phyloP scores from a whole-genome alignment of 2,329 filamentous ascomycete species.

The Colletotrichum endophyticum region DNA sequence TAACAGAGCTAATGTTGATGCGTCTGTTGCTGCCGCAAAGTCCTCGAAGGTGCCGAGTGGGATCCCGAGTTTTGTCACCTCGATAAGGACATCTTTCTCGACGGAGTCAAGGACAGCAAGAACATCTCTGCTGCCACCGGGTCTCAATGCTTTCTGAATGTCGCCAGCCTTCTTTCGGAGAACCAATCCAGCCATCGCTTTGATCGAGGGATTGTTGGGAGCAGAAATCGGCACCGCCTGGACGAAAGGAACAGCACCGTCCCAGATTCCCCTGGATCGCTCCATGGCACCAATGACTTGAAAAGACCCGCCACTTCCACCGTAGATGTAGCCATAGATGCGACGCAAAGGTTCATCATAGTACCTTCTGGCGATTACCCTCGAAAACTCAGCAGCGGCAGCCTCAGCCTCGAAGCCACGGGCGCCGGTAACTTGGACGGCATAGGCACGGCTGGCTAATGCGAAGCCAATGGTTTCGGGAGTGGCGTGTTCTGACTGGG shows the following conservation, averaged over 20 bases:
- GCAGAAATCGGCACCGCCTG: conserved; percentile 23
- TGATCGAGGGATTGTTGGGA: conserved; percentile 20
- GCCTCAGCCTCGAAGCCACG: conserved; percentile 25
- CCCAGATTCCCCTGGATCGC: conserved; percentile 25
- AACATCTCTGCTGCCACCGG: conserved; percentile 13
- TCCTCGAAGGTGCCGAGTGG: conserved; percentile 14
- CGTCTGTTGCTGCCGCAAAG: background rate
- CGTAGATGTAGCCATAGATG: conserved; percentile 26
- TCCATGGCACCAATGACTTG: conserved; percentile 24
- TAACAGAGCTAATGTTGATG: background rate
- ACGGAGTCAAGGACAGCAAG: background rate
- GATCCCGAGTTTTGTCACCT: conserved; percentile 11
- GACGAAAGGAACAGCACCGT: conserved; percentile 24
- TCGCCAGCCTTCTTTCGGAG: background rate
- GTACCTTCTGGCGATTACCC: conserved; percentile 16
- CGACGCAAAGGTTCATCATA: background rate
- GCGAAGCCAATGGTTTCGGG: conserved; percentile 20
- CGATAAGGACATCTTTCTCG: background rate
- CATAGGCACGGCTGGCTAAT: conserved; percentile 23
- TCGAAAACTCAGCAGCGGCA: conserved; percentile 24
- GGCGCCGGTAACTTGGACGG: conserved; percentile 19
- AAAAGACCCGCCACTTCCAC: conserved; percentile 26
- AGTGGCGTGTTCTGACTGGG: conserved; percentile 13
- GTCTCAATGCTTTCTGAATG: conserved; percentile 6
- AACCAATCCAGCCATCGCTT: conserved; percentile 12